A percentile compares a stretch with the other conserved stretches of the same genome.
Conservation (phyloP, 139 green algal genomes). For the Micromonas commoda region DNA sequence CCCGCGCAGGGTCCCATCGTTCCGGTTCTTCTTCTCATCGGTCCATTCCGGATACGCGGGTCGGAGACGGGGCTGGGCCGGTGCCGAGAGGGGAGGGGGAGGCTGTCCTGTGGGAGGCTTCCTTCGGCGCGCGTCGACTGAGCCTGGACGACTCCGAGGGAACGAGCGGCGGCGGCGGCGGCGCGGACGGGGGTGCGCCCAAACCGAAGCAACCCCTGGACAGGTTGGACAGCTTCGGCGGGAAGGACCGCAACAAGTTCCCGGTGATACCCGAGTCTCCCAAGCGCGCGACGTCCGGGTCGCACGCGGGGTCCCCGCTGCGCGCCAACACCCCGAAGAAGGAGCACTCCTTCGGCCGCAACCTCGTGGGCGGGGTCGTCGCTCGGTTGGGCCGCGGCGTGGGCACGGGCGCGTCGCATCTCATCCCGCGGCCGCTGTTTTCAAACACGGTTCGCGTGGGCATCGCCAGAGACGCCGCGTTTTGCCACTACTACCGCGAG, state of each 20-base stretch:
- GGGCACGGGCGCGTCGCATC: background rate
- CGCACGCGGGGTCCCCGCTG: background rate
- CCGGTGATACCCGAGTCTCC: background rate
- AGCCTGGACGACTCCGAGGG: no score
- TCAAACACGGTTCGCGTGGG: conserved; percentile 50
- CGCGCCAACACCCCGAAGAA: background rate
- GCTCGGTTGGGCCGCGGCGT: background rate
- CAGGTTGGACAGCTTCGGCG: background rate
- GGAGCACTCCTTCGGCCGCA: background rate
- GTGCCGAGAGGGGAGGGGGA: no score
- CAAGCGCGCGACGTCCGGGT: background rate
- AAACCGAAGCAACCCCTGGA: background rate
- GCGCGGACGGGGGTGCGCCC: background rate
- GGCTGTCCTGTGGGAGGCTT: no score
- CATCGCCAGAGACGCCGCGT: conserved; percentile 67
- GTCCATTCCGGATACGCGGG: no score
- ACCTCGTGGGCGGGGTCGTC: background rate
- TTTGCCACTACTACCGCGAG: conserved; percentile 78
- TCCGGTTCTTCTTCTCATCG: background rate
- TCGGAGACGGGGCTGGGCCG: no score
- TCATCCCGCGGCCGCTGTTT: background rate
- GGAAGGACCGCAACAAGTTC: background rate
- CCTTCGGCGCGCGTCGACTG: no score
- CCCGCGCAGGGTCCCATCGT: background rate
- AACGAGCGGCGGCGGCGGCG: background rate